A percentile compares a stretch with the other conserved stretches of the same genome.
Evolutionary conservation across 1,139 yeast genomes (phyloP).

Genomic region (Geotrichum reessii): DNA sequence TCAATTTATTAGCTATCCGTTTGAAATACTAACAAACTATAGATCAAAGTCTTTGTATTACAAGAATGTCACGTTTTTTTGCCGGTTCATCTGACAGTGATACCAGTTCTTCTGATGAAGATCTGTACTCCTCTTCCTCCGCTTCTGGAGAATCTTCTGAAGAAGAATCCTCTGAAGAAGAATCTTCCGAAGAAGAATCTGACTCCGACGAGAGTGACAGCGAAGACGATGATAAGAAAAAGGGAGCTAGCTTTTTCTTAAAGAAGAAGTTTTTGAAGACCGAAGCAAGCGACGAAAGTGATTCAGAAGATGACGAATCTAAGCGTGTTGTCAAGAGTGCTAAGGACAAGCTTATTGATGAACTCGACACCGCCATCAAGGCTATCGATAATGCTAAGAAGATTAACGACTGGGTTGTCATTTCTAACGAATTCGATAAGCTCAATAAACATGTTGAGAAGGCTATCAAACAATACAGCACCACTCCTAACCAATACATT

Average conservation of each 20-base stretch:
- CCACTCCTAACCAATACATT: conserved; percentile 67
- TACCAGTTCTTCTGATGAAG: conserved; percentile 73
- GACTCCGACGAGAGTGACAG: conserved; percentile 34
- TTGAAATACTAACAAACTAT: not conserved
- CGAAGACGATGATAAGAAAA: conserved; percentile 33
- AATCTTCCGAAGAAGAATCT: conserved; percentile 30
- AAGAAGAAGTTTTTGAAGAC: conserved; percentile 46
- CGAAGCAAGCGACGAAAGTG: conserved; percentile 48
- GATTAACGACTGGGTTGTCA: conserved; percentile 74
- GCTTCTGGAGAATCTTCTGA: conserved; percentile 45
- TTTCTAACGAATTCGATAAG: conserved; percentile 70
- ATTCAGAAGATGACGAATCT: conserved; percentile 47
- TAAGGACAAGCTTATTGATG: conserved; percentile 86
- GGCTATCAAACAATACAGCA: conserved; percentile 65
- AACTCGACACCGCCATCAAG: conserved; percentile 63
- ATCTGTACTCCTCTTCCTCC: conserved; percentile 61
- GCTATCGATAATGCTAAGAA: conserved; percentile 65
- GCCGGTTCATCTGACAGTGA: conserved; percentile 48
- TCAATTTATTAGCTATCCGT: not conserved
- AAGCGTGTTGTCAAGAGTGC: conserved; percentile 89
- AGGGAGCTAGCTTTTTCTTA: conserved; percentile 55
- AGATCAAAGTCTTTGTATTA: not conserved
- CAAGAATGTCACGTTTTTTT: conserved; percentile 68
- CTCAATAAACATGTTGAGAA: conserved; percentile 60
- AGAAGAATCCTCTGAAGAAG: conserved; percentile 25